phyloP scores from a whole-genome alignment of 441 rosid species.

The Brassica balearica region DNA sequence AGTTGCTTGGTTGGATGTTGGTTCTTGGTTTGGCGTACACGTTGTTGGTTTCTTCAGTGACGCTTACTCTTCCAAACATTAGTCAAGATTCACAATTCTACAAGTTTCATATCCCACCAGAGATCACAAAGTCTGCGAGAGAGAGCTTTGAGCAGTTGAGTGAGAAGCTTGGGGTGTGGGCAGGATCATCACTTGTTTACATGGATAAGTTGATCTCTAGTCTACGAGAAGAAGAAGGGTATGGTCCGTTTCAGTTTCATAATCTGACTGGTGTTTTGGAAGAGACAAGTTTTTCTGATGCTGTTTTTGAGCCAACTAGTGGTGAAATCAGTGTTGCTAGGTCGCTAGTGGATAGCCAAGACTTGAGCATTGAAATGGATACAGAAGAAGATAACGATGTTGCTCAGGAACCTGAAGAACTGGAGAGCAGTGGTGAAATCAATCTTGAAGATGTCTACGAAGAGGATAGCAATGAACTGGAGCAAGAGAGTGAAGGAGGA shows the following conservation, averaged over 20 bases:
- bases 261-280: slow-evolving; percentile 64
- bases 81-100: slow-evolving; percentile 45
- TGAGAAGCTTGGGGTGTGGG: slow-evolving; percentile 55
- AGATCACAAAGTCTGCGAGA: slow-evolving; percentile 46
- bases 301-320: slow-evolving; percentile 38
- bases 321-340: slow-evolving; percentile 34
- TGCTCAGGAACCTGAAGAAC: slow-evolving; percentile 28
- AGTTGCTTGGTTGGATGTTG: slow-evolving; percentile 54
- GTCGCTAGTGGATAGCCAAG: slow-evolving; percentile 35
- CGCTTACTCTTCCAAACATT: slow-evolving; percentile 44
- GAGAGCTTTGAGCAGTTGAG: slow-evolving; percentile 48
- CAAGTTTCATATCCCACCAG: slow-evolving; percentile 51
- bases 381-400: slow-evolving; percentile 37
- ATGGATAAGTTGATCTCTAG: slow-evolving; percentile 48
- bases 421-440: slow-evolving; percentile 21
- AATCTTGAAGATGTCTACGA: slow-evolving; percentile 36
- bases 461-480: slow-evolving; percentile 40
- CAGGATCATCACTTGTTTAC: slow-evolving; percentile 46
- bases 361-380: slow-evolving; percentile 37
- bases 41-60: slow-evolving; percentile 45
- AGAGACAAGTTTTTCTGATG: slow-evolving; percentile 42
- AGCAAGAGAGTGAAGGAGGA: slow-evolving; percentile 24
- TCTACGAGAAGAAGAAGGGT: slow-evolving; percentile 46
- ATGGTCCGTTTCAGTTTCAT: slow-evolving; percentile 51
- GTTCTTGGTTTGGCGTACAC: slow-evolving; percentile 48